Evolutionary conservation across 2,329 filamentous ascomycete genomes (phyloP).

Genomic region (Tolypocladium pustulatum): DNA sequence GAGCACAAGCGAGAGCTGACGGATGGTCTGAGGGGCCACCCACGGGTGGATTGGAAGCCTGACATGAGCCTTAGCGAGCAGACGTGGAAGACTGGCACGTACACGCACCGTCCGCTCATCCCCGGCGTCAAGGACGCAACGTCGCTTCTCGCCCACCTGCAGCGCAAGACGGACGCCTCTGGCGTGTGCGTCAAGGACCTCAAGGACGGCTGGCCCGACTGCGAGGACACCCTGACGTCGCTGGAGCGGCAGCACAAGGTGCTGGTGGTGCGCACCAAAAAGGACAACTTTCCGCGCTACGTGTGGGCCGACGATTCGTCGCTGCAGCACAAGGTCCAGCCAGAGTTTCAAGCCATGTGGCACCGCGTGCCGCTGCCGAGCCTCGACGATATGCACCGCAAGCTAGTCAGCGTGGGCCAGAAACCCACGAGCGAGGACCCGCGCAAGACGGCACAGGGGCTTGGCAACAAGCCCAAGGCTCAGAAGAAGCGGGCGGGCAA

Average conservation of each 20-base stretch:
- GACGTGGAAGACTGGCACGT: constrained; percentile 60
- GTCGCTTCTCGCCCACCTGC: constrained; percentile 70
- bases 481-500: constrained; percentile 59
- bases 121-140: constrained; percentile 66
- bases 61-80: constrained; percentile 52
- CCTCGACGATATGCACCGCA: constrained; percentile 64
- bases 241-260: constrained; percentile 72
- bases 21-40: constrained; percentile 56
- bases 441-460: constrained; percentile 28
- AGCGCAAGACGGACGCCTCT: constrained; percentile 68
- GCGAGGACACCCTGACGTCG: constrained; percentile 64
- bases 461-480: constrained; percentile 54
- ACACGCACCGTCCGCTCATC: constrained; percentile 74
- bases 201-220: constrained; percentile 90
- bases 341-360: constrained; percentile 79
- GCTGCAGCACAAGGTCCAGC: constrained; percentile 64
- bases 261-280: constrained; percentile 81
- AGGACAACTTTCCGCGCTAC: constrained; percentile 76
- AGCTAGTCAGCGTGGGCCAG: constrained; percentile 66
- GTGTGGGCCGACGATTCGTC: constrained; percentile 84
- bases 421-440: constrained; percentile 79
- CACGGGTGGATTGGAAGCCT: constrained; percentile 46
- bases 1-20: constrained; percentile 54
- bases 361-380: constrained; percentile 67
- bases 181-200: constrained; percentile 81